phyloP scores from a whole-genome alignment of 768 basidiomycete genomes.

The Xanthoconium stramineum region DNA sequence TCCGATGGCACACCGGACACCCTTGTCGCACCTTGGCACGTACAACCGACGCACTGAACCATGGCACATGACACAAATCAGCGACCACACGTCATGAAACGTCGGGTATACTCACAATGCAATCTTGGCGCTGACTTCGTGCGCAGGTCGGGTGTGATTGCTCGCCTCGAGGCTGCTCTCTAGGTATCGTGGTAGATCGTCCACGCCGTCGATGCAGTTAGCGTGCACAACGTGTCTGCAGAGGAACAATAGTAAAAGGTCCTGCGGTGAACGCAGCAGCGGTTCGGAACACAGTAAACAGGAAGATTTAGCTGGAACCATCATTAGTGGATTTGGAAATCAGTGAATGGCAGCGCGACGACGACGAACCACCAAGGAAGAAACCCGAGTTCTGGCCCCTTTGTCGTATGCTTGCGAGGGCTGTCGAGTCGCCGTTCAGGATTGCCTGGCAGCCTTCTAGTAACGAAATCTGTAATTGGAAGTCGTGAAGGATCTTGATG shows the following conservation, averaged over 20 bases:
- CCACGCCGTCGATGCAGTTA: conserved; percentile 65
- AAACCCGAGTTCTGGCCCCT: conserved; percentile 78
- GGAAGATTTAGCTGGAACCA: conserved; percentile 47
- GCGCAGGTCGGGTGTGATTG: conserved; percentile 33
- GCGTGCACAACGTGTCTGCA: conserved; percentile 90
- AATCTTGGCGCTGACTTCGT: conserved; percentile 65
- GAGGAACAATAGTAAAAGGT: conserved; percentile 71
- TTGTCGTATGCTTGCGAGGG: conserved; percentile 66
- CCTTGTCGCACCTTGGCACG: conserved; percentile 60
- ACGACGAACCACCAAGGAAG: conserved; percentile 57
- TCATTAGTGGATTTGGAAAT: background rate
- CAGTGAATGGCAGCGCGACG: background rate
- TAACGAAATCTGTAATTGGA: conserved; percentile 89
- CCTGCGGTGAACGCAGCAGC: conserved; percentile 55
- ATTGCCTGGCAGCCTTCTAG: conserved; percentile 91
- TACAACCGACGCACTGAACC: conserved; percentile 64
- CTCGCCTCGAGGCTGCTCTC: conserved; percentile 50
- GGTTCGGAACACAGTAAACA: conserved; percentile 69
- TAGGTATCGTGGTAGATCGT: conserved; percentile 57
- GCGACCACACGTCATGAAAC: background rate
- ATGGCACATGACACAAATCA: background rate
- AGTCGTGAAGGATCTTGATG: conserved; percentile 96
- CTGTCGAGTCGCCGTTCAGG: conserved; percentile 75
- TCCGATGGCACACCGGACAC: conserved; percentile 75
- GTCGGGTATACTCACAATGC: conserved; percentile 57